A percentile compares a stretch with the other conserved stretches of the same genome.
These are phyloP conservation scores for Candida albicans DNA, from an alignment of 1,139 yeast genomes.

Conservation along the genomic window DNA sequence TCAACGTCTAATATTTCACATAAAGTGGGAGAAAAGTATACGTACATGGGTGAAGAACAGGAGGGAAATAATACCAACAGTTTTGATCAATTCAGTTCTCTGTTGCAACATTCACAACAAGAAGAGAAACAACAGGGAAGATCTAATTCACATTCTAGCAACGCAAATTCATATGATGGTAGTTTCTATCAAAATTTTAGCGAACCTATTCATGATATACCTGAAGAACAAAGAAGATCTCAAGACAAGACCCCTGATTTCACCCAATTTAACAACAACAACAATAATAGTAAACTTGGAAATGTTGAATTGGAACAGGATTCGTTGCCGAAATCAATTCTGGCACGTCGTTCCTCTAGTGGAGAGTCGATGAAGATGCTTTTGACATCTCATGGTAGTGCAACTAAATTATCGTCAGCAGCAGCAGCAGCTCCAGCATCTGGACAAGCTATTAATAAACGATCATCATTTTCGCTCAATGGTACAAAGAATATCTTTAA, in stretches of 20 bases:
- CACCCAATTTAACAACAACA: constrained; percentile 1
- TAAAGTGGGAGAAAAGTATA: constrained; percentile 2
- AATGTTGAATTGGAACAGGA: neutral
- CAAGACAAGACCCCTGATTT: constrained; percentile 2
- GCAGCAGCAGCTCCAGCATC: constrained; percentile 4
- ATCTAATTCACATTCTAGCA: neutral
- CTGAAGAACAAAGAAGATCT: constrained; percentile 3
- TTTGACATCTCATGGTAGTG: neutral
- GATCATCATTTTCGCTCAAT: constrained; percentile 27
- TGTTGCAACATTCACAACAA: too few species aligned
- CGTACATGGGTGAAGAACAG: too few species aligned
- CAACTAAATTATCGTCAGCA: neutral
- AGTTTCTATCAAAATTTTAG: constrained; percentile 6
- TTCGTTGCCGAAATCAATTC: neutral
- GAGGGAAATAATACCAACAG: too few species aligned
- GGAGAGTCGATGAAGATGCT: constrained; percentile 1
- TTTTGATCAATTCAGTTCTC: too few species aligned
- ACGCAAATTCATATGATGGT: neutral
- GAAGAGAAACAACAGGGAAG: neutral
- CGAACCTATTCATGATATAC: constrained; percentile 11
- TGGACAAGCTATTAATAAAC: constrained; percentile 4
- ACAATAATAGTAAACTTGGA: too few species aligned
- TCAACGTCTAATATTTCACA: constrained; percentile 23
- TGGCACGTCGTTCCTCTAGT: constrained; percentile 4
- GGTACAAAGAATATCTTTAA: constrained; percentile 35